phyloP scores from a whole-genome alignment of 1,139 yeast genomes.

The Hyphopichia burtonii region DNA sequence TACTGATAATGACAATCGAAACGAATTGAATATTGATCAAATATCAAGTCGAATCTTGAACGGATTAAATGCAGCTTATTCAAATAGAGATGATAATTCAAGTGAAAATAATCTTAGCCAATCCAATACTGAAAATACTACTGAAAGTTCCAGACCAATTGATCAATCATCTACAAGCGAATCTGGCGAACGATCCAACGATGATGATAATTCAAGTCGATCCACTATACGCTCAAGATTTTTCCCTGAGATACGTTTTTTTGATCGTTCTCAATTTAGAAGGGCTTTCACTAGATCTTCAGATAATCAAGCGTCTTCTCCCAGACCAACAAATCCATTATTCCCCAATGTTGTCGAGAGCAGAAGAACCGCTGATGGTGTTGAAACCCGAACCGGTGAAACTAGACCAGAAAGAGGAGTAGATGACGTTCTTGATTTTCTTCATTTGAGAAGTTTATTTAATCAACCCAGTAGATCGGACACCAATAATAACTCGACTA shows the following conservation, averaged over 20 bases:
- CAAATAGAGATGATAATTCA: background rate
- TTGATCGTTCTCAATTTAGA: slow-evolving; percentile 1
- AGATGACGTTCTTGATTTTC: slow-evolving; percentile 3
- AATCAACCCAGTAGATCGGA: background rate
- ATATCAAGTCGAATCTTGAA: background rate
- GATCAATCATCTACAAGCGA: too few species aligned
- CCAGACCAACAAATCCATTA: slow-evolving; percentile 16
- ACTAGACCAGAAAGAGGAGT: background rate
- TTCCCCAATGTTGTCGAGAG: slow-evolving; percentile 54
- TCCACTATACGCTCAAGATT: background rate
- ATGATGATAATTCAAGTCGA: background rate
- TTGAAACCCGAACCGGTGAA: slow-evolving; percentile 28
- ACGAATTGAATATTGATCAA: background rate
- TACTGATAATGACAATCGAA: background rate
- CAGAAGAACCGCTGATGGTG: slow-evolving; percentile 49
- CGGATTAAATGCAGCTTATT: background rate
- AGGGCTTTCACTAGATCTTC: slow-evolving; percentile 4
- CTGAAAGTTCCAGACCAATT: too few species aligned
- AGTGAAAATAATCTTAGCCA: too few species aligned
- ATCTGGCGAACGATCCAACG: too few species aligned
- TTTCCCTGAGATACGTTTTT: background rate
- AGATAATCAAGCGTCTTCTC: background rate
- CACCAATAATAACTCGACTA: too few species aligned
- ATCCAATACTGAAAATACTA: too few species aligned
- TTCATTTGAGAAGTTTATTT: slow-evolving; percentile 3